A percentile compares a stretch with the other conserved stretches of the same genome.
Conservation (phyloP, 495 filamentous ascomycete genomes). For the Aspergillus funiculosus region DNA sequence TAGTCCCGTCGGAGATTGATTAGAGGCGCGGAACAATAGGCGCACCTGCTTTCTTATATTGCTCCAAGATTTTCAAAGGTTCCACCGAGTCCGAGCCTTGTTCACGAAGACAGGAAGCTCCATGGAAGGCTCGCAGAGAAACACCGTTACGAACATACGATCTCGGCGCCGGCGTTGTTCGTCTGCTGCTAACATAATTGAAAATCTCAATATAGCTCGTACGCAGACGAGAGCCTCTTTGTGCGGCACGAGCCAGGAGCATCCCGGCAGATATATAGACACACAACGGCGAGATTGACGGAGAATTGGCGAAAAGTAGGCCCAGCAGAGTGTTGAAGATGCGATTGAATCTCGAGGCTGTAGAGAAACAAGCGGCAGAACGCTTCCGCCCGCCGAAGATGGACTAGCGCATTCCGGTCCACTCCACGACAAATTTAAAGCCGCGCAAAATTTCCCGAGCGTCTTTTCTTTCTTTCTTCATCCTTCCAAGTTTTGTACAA, state of each 20-base stretch:
- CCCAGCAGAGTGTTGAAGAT: background rate
- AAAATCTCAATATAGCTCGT: conserved; percentile 40
- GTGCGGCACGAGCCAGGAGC: conserved; percentile 20
- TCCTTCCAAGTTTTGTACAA: conserved; percentile 98
- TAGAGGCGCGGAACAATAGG: background rate
- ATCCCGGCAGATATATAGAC: conserved; percentile 7
- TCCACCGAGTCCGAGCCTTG: conserved; percentile 12
- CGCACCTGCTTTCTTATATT: conserved; percentile 48
- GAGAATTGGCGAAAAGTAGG: background rate
- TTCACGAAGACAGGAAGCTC: conserved; percentile 21
- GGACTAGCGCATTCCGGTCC: conserved; percentile 23
- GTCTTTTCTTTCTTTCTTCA: conserved; percentile 59
- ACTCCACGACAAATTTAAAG: conserved; percentile 18
- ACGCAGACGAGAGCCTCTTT: conserved; percentile 25
- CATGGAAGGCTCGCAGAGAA: conserved; percentile 25
- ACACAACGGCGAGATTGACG: background rate
- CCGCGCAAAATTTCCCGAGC: conserved; percentile 15
- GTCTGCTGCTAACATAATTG: conserved; percentile 29
- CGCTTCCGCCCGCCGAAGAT: conserved; percentile 20
- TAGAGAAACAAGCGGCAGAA: conserved; percentile 15
- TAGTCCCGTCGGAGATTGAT: background rate
- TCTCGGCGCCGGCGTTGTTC: conserved; percentile 8
- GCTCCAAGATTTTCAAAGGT: conserved; percentile 32
- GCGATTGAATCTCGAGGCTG: background rate
- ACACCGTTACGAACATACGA: conserved; percentile 13